A percentile compares a stretch with the other conserved stretches of the same genome.
phyloP scores from a whole-genome alignment of 1,284 basidiomycete genomes.

The Acaromyces ingoldii region DNA sequence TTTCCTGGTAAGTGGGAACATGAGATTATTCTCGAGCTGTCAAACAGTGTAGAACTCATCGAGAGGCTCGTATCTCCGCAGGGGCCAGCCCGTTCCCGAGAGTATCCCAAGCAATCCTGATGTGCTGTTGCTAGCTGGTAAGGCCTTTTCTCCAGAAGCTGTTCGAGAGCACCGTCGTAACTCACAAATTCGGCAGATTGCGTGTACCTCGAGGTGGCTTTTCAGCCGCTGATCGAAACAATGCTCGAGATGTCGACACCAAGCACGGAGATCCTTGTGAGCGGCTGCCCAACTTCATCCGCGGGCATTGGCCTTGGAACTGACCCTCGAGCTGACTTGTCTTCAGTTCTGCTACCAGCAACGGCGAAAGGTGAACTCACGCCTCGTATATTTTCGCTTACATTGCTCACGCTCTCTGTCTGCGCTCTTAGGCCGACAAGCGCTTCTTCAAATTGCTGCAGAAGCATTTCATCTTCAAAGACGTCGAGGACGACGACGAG shows the following conservation, averaged over 20 bases:
- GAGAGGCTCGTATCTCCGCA: conserved; percentile 6
- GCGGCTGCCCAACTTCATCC: neutral
- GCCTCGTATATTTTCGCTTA: conserved; percentile 2
- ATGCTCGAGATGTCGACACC: conserved; percentile 61
- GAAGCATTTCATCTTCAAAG: conserved; percentile 72
- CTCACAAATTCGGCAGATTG: conserved; percentile 62
- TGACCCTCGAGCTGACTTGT: neutral
- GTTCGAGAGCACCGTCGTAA: neutral
- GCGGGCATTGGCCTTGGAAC: neutral
- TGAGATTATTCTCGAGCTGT: too few species aligned
- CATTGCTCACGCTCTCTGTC: neutral
- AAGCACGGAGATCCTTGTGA: conserved; percentile 55
- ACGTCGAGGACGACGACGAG: conserved; percentile 56
- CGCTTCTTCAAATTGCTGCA: conserved; percentile 78
- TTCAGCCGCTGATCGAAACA: conserved; percentile 78
- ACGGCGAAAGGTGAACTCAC: conserved; percentile 66
- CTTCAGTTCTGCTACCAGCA: conserved; percentile 81
- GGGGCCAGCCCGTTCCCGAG: conserved; percentile 50
- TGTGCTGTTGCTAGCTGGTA: conserved; percentile 52
- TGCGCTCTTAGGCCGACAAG: conserved; percentile 77
- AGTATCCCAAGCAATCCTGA: conserved; percentile 56
- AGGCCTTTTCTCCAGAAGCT: neutral
- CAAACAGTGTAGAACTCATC: too few species aligned
- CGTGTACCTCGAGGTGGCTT: conserved; percentile 83
- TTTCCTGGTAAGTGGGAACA: too few species aligned